Base-by-base conservation (phyloP, 805 yeast genomes). In the Helenozyma rhizophorensis region DNA sequence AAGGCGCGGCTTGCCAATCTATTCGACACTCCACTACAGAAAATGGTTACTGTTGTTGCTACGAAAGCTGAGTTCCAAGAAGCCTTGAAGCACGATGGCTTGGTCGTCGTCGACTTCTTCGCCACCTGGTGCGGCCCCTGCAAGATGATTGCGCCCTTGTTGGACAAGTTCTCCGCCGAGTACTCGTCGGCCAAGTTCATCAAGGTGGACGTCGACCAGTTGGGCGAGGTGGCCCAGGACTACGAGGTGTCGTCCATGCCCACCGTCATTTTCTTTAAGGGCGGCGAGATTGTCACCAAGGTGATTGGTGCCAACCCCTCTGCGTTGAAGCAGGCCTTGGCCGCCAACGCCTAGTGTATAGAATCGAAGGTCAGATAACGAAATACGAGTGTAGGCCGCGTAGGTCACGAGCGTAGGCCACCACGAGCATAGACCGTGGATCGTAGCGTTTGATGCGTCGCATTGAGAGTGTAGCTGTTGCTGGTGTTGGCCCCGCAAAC, bases 91-190 rank as follows among this genome's bases (percentile, higher is more conserved):
- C 70, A 70, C 53, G 76, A 75, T 47, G 84, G 83, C 51, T 72
- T 87, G 56, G 89, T 87, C 49, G 89, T 93, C 50, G 86, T 93
- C 49, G 97, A 93, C 71, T 93, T 90, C 72, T 89, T 77, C 58
- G 97, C 97, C 52, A 79, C 89, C 42, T 93, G 97, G 97, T 90
- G 98, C 67, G 97, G 97, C 50, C 97, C 98, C 42, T 90, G 98
- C 74, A 93, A 90, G 76, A 85, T 85, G 79, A 83, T 93, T 65
- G 89, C 96, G 35, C 98, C 98, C 51, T 69, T 86, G 68, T 68
- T 90, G 50, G 95, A 89, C 57, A 82, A 83, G 62, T 81, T 89
- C 55, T 69, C 88, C 26, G 60, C 63, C 28, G 76, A 80, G 60
- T 80, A 80, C 76, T 44, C 79, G 18, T 63, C 68, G 34, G 86